Percentiles rank a stretch among this genome's conserved stretches.
These are phyloP conservation scores for Fusarium caatingaense DNA, from an alignment of 2,329 filamentous ascomycete species.

Conservation along the genomic window DNA sequence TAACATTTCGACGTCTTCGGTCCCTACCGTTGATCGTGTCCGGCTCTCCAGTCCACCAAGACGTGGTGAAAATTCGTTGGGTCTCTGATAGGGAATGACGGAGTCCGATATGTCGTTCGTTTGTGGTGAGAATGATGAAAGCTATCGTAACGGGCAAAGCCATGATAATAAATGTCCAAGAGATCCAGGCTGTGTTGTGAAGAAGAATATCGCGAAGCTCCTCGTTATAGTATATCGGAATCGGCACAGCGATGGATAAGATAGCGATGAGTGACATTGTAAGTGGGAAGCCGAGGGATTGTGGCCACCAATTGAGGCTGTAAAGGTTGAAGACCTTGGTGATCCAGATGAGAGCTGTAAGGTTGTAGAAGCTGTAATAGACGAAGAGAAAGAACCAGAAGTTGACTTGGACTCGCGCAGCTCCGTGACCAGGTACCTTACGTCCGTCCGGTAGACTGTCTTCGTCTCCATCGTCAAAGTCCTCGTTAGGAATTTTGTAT, in stretches of 20 bases:
- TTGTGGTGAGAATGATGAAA: slow-evolving; percentile 70
- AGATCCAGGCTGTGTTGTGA: slow-evolving; percentile 76
- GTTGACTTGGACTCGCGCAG: slow-evolving; percentile 72
- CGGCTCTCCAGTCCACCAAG: slow-evolving; percentile 72
- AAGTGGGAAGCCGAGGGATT: slow-evolving; percentile 71
- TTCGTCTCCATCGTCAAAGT: slow-evolving; percentile 55
- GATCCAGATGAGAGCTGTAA: slow-evolving; percentile 76
- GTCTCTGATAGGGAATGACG: slow-evolving; percentile 73
- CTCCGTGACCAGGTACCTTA: slow-evolving; percentile 70
- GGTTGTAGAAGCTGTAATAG: slow-evolving; percentile 76
- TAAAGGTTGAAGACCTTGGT: slow-evolving; percentile 79
- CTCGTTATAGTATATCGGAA: slow-evolving; percentile 69
- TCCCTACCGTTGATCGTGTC: slow-evolving; percentile 60
- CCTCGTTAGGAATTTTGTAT: slow-evolving; percentile 64
- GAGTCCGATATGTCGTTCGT: slow-evolving; percentile 71
- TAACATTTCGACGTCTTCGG: slow-evolving; percentile 54
- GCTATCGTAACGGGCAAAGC: slow-evolving; percentile 75
- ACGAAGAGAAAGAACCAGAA: slow-evolving; percentile 79
- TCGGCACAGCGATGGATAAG: slow-evolving; percentile 68
- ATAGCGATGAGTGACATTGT: slow-evolving; percentile 71
- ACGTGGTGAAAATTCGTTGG: slow-evolving; percentile 73
- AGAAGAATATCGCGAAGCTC: slow-evolving; percentile 64
- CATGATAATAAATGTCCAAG: slow-evolving; percentile 78
- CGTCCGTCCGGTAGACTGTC: slow-evolving; percentile 47
- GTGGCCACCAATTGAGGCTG: slow-evolving; percentile 77